phyloP scores from a whole-genome alignment of 2,329 filamentous ascomycete genomes.

The Neonectria coccinea region DNA sequence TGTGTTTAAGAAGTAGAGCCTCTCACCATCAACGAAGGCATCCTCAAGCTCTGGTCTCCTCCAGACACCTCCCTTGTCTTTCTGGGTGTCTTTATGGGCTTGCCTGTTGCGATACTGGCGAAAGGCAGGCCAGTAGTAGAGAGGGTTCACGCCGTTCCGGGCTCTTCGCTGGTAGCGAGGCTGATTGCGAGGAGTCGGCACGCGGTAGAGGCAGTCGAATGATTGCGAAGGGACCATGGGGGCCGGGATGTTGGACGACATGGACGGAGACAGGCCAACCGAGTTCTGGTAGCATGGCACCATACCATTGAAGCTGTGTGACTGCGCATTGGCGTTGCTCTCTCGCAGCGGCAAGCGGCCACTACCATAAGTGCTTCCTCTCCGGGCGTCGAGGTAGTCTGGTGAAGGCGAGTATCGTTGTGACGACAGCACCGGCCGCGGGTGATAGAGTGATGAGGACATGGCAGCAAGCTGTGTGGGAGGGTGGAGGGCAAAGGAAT shows the following conservation, averaged over 20 bases:
- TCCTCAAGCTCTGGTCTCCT: slow-evolving; percentile 68
- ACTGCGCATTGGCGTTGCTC: slow-evolving; percentile 64
- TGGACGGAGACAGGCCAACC: slow-evolving; percentile 57
- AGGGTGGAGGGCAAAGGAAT: slow-evolving; percentile 50
- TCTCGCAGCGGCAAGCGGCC: slow-evolving; percentile 63
- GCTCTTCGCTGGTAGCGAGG: slow-evolving; percentile 50
- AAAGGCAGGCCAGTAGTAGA: slow-evolving; percentile 72
- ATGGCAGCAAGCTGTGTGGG: slow-evolving; percentile 44
- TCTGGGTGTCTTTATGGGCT: slow-evolving; percentile 69
- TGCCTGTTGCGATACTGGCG: slow-evolving; percentile 74
- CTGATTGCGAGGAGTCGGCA: slow-evolving; percentile 53
- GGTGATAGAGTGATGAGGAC: slow-evolving; percentile 55
- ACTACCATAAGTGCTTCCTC: slow-evolving; percentile 50
- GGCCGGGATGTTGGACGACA: slow-evolving; percentile 62
- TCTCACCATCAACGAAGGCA: slow-evolving; percentile 75
- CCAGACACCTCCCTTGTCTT: slow-evolving; percentile 70
- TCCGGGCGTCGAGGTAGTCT: slow-evolving; percentile 61
- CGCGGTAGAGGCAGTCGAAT: slow-evolving; percentile 55
- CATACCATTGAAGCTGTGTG: slow-evolving; percentile 55
- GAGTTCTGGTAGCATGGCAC: slow-evolving; percentile 59
- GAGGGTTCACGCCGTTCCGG: slow-evolving; percentile 64
- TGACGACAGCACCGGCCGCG: slow-evolving; percentile 62
- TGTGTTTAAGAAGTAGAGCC: neutral
- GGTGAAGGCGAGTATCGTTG: slow-evolving; percentile 62
- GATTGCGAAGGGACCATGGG: slow-evolving; percentile 65